These are phyloP conservation scores for Heliamphora exappendiculata DNA, from an alignment of 148 eudicot species.

Conservation along the genomic window DNA sequence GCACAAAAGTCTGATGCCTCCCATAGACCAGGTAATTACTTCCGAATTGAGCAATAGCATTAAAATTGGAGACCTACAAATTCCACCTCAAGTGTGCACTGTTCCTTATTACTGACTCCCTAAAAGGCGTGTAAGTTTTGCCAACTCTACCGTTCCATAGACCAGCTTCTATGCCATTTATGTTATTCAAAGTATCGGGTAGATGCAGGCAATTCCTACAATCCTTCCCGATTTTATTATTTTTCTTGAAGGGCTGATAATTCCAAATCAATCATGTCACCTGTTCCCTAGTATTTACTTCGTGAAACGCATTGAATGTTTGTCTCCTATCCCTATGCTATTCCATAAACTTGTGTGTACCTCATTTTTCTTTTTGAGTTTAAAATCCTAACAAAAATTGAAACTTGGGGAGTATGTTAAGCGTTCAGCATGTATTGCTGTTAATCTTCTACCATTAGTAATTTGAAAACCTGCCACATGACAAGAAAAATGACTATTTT, in stretches of 20 bases:
- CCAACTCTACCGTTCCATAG: background rate
- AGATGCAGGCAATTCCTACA: no score
- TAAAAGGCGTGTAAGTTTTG: background rate
- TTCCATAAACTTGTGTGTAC: background rate
- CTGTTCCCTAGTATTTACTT: background rate
- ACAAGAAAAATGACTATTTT: background rate
- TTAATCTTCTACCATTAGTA: background rate
- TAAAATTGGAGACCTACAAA: background rate
- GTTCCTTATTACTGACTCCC: background rate
- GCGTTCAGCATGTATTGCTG: background rate
- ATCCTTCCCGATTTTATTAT: no score
- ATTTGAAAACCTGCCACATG: no score
- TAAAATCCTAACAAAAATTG: background rate
- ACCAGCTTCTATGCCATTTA: background rate
- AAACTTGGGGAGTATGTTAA: background rate
- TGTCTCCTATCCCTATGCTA: background rate
- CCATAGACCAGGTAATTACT: background rate
- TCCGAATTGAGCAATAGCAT: background rate
- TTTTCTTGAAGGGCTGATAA: background rate
- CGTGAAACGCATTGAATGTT: background rate
- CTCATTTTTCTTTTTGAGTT: background rate
- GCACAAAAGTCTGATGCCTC: background rate
- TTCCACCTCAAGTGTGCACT: background rate
- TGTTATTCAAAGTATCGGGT: background rate
- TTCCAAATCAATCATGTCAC: background rate